These are phyloP conservation scores for Taphrina populina DNA, from an alignment of 1,139 yeast genomes.

Conservation along the genomic window DNA sequence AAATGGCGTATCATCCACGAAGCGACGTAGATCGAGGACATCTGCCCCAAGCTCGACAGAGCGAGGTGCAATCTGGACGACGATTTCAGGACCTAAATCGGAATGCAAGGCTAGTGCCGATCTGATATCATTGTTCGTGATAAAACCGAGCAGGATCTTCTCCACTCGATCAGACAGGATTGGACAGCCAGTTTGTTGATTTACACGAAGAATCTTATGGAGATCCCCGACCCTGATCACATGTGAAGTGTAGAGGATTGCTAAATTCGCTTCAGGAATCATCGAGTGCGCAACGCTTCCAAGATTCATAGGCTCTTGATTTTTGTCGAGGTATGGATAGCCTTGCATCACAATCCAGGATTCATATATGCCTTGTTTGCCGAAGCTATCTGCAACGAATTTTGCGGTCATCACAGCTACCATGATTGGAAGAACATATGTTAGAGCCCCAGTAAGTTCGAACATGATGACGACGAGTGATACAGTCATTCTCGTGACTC, in stretches of 20 bases:
- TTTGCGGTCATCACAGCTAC: conserved; percentile 35
- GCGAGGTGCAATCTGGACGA: not conserved
- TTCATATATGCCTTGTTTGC: conserved; percentile 34
- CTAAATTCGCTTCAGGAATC: conserved; percentile 1
- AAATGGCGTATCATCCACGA: conserved; percentile 9
- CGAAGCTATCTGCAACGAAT: conserved; percentile 34
- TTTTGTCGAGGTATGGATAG: conserved; percentile 25
- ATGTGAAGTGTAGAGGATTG: not conserved
- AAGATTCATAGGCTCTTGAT: conserved; percentile 7
- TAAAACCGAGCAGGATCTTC: conserved; percentile 1
- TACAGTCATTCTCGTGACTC: conserved; percentile 64
- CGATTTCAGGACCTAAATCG: not conserved
- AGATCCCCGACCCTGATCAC: not conserved
- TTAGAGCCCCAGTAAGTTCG: conserved; percentile 61
- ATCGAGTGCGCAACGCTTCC: not conserved
- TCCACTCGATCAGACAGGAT: not conserved
- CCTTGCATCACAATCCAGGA: conserved; percentile 14
- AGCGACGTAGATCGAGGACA: not conserved
- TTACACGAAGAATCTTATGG: not conserved
- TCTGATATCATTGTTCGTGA: conserved; percentile 1
- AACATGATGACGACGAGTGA: conserved; percentile 56
- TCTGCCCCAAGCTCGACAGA: not conserved
- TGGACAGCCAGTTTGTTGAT: conserved; percentile 4
- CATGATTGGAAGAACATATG: conserved; percentile 49
- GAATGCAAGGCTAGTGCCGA: not conserved